Percentiles rank a stretch among this genome's conserved stretches.
Conservation (phyloP, 805 yeast species). For the Wickerhamomyces strasburgensis region DNA sequence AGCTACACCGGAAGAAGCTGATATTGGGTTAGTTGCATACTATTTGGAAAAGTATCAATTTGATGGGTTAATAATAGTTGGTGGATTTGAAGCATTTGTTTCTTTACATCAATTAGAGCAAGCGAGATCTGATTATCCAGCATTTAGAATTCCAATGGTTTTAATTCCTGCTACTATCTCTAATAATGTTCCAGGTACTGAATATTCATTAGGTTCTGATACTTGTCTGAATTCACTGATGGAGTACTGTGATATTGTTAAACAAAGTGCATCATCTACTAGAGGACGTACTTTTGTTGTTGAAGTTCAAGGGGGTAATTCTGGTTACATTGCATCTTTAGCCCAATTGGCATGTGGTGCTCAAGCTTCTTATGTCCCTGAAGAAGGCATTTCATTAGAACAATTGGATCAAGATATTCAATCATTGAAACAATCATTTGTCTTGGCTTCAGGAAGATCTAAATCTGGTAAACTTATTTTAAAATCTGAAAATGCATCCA, state of each 20-base stretch:
- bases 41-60: constrained; percentile 63
- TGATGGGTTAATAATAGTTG: constrained; percentile 69
- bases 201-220: constrained; percentile 71
- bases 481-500: constrained; percentile 65
- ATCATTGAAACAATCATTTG: constrained; percentile 53
- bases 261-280: constrained; percentile 74
- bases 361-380: constrained; percentile 72
- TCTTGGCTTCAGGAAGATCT: constrained; percentile 57
- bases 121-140: constrained; percentile 58
- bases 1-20: constrained; percentile 57
- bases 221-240: constrained; percentile 69
- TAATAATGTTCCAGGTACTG: constrained; percentile 79
- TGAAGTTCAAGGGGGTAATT: constrained; percentile 83
- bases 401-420: constrained; percentile 63
- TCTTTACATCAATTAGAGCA: constrained; percentile 62
- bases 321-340: constrained; percentile 71
- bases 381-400: constrained; percentile 54
- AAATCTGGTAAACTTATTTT: constrained; percentile 67
- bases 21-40: constrained; percentile 67
- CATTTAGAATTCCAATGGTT: constrained; percentile 73
- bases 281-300: constrained; percentile 76
- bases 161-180: constrained; percentile 77
- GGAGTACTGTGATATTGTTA: constrained; percentile 72
- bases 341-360: constrained; percentile 70
- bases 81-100: constrained; percentile 80